These are phyloP conservation scores for Globisporangium acanthophoron DNA, from an alignment of 352 stramenopile species.

Conservation along the genomic window DNA sequence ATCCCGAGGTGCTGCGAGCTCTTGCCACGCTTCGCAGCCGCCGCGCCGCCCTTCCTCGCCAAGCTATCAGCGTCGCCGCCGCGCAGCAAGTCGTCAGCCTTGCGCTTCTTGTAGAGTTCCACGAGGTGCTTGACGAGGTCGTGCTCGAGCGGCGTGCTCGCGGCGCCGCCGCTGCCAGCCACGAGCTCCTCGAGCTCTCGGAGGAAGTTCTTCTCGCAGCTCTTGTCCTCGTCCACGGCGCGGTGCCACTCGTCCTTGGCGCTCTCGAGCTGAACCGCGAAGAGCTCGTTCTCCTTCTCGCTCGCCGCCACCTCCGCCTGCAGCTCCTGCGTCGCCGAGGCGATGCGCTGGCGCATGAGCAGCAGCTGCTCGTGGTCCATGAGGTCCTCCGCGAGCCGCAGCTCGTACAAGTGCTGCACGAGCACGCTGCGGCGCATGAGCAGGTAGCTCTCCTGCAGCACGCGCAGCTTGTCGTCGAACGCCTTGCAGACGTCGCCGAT, in stretches of 20 bases:
- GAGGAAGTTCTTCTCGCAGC: constrained; percentile 51
- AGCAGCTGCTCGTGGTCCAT: constrained; percentile 48
- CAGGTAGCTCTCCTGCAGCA: constrained; percentile 53
- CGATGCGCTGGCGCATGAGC: constrained; percentile 22
- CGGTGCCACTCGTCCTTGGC: constrained; percentile 65
- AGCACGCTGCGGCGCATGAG: constrained; percentile 38
- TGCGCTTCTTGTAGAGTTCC: constrained; percentile 75
- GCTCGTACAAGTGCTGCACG: constrained; percentile 68
- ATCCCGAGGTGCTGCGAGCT: constrained; percentile 19
- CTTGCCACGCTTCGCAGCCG: constrained; percentile 17
- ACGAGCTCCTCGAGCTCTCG: constrained; percentile 73
- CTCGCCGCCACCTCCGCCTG: constrained; percentile 15
- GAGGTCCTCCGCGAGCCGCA: constrained; percentile 50
- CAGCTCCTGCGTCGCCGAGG: constrained; percentile 18
- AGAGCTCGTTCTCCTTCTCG: constrained; percentile 43
- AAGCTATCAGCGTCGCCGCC: constrained; percentile 5
- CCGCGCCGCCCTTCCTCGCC: constrained; percentile 11
- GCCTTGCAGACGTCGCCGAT: constrained; percentile 72
- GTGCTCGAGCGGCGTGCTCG: constrained; percentile 54
- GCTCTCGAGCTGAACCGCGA: constrained; percentile 38
- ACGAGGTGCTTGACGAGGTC: constrained; percentile 70
- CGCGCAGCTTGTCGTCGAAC: constrained; percentile 85
- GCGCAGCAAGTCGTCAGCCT: constrained; percentile 38
- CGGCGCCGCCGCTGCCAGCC: constrained; percentile 14
- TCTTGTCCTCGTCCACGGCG: constrained; percentile 65